Conservation (phyloP, 768 basidiomycete genomes). For the Pulveroboletus sp. region DNA sequence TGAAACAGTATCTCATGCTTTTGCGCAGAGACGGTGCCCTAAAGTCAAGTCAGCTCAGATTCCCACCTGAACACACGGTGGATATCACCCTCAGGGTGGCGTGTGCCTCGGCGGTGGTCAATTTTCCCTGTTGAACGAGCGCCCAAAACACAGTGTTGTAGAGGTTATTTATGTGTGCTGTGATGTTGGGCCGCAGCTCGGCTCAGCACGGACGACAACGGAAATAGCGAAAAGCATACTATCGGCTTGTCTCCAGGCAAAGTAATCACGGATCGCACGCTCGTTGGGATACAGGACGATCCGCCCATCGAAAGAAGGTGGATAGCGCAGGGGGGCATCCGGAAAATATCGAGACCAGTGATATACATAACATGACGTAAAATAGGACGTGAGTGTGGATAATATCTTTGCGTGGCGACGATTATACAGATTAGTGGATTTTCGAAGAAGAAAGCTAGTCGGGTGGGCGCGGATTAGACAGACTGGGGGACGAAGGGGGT, state of each 20-base stretch:
- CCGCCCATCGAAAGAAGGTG: slow-evolving; percentile 91
- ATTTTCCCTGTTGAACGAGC: slow-evolving; percentile 76
- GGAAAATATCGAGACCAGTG: slow-evolving; percentile 82
- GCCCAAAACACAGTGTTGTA: slow-evolving; percentile 98
- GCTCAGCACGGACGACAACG: slow-evolving; percentile 6
- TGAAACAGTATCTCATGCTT: slow-evolving; percentile 91
- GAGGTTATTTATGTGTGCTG: slow-evolving; percentile 96
- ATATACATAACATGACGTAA: slow-evolving; percentile 88
- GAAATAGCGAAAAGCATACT: slow-evolving; percentile 49
- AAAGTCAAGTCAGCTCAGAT: slow-evolving; percentile 9
- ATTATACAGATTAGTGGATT: slow-evolving; percentile 72
- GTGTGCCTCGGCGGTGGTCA: slow-evolving; percentile 78
- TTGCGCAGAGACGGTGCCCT: slow-evolving; percentile 86
- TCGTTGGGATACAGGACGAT: slow-evolving; percentile 75
- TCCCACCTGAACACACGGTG: not conserved
- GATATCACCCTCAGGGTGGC: slow-evolving; percentile 61
- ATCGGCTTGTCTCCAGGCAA: slow-evolving; percentile 93
- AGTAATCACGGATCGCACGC: slow-evolving; percentile 81
- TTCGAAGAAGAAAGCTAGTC: slow-evolving; percentile 79
- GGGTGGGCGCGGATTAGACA: not conserved
- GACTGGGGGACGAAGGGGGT: not conserved
- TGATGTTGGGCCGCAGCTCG: slow-evolving; percentile 15
- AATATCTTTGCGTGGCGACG: slow-evolving; percentile 84
- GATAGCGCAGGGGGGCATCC: slow-evolving; percentile 63
- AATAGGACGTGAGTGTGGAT: slow-evolving; percentile 76